These are phyloP conservation scores for Leptographium galeiforme DNA, from an alignment of 2,329 filamentous ascomycete species.

Conservation along the genomic window DNA sequence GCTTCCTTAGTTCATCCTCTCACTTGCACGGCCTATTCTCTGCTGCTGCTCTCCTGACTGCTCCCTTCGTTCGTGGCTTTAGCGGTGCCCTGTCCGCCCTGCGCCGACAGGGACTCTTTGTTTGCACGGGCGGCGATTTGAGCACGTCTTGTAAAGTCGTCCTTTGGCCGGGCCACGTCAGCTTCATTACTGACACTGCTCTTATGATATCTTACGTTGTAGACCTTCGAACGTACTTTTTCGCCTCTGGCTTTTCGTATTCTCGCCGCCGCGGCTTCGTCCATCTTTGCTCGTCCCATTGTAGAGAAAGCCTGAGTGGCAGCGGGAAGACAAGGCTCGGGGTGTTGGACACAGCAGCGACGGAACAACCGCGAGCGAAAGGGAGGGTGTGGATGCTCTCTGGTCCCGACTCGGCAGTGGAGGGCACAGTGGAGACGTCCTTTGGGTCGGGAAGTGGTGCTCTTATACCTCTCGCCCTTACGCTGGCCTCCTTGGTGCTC, in stretches of 20 bases:
- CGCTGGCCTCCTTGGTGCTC: background rate
- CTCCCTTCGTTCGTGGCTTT: background rate
- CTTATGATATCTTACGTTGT: no score
- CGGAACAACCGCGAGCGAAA: background rate
- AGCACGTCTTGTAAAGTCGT: constrained; percentile 22
- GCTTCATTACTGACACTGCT: background rate
- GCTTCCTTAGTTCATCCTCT: background rate
- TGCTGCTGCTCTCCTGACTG: background rate
- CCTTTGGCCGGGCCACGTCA: constrained; percentile 12
- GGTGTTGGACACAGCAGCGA: background rate
- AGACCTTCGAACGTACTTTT: constrained; percentile 16
- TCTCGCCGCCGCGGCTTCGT: constrained; percentile 25
- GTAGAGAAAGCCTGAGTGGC: background rate
- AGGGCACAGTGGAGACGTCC: background rate
- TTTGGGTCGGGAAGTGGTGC: background rate
- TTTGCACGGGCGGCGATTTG: constrained; percentile 21
- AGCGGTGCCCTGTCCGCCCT: constrained; percentile 7
- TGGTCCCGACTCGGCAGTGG: background rate
- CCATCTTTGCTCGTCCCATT: constrained; percentile 27
- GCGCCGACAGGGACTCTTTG: constrained; percentile 13
- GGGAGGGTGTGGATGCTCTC: background rate
- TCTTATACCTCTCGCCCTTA: background rate
- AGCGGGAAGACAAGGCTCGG: no score
- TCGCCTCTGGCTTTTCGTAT: constrained; percentile 27
- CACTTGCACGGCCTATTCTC: background rate